A percentile compares a stretch with the other conserved stretches of the same genome.
phyloP scores from a whole-genome alignment of 2,329 filamentous ascomycete species.

The Curvularia lunata region DNA sequence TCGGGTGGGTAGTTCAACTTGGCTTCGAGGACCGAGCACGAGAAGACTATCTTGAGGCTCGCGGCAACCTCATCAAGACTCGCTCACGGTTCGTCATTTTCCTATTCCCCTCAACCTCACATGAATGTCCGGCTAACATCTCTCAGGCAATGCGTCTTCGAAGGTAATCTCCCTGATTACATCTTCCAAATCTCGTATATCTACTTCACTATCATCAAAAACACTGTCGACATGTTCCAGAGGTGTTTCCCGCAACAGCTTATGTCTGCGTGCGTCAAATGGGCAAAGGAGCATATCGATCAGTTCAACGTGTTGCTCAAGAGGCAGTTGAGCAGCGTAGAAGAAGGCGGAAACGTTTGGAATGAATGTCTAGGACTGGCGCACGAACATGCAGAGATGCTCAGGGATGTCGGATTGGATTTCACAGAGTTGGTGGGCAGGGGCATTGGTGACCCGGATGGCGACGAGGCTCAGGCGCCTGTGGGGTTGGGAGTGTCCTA shows the following conservation, averaged over 20 bases:
- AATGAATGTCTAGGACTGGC: conserved; percentile 82
- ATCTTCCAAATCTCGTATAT: conserved; percentile 96
- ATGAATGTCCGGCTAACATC: background rate
- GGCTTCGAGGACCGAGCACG: conserved; percentile 90
- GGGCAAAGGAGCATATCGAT: conserved; percentile 96
- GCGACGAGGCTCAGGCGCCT: conserved; percentile 1
- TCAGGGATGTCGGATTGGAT: conserved; percentile 86
- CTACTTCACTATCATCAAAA: conserved; percentile 92
- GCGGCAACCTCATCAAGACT: conserved; percentile 78
- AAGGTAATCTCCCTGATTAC: conserved; percentile 89
- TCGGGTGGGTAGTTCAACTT: conserved; percentile 82
- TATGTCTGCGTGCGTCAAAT: conserved; percentile 95
- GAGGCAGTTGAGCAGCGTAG: conserved; percentile 85
- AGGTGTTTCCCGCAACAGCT: conserved; percentile 76
- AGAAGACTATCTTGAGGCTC: conserved; percentile 82
- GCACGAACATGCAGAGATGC: conserved; percentile 77
- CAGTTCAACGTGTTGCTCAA: conserved; percentile 84
- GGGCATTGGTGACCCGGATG: conserved; percentile 22
- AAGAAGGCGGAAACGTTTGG: conserved; percentile 78
- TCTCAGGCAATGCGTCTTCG: conserved; percentile 86
- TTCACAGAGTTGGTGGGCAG: conserved; percentile 80
- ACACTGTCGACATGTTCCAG: conserved; percentile 90
- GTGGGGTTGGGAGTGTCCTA: conserved; percentile 41
- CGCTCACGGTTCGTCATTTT: conserved; percentile 70
- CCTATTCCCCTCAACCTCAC: background rate